phyloP scores from a whole-genome alignment of 805 yeast genomes.

The Starmerella potacharoeniae region DNA sequence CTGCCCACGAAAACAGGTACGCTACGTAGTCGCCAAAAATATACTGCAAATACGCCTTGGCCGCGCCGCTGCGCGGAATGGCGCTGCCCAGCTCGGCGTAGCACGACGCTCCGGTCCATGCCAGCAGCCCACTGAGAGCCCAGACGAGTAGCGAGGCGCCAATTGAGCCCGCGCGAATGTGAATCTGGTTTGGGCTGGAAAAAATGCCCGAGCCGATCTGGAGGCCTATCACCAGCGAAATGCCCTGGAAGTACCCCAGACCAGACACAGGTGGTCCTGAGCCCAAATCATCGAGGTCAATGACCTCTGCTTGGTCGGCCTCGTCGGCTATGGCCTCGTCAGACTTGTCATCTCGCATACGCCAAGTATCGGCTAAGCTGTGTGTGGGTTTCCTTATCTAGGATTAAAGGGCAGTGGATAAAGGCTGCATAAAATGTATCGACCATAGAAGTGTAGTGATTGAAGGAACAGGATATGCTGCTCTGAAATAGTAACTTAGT shows the following conservation, averaged over 20 bases:
- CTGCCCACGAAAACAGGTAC: slow-evolving; percentile 33
- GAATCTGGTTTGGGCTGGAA: slow-evolving; percentile 34
- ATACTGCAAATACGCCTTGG: slow-evolving; percentile 32
- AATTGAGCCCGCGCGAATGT: slow-evolving; percentile 30
- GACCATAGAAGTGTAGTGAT: no score
- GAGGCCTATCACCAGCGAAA: slow-evolving; percentile 33
- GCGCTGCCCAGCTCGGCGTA: slow-evolving; percentile 34
- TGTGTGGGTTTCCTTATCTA: background rate
- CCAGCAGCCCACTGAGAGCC: slow-evolving; percentile 32
- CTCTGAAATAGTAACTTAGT: no score
- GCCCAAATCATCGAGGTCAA: background rate
- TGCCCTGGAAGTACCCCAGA: slow-evolving; percentile 28
- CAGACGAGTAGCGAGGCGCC: slow-evolving; percentile 32
- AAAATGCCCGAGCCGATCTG: slow-evolving; percentile 38
- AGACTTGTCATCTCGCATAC: background rate
- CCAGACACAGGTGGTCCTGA: background rate
- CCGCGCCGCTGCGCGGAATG: slow-evolving; percentile 33
- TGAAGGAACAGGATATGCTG: no score
- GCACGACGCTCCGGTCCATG: slow-evolving; percentile 36
- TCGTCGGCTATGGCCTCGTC: background rate
- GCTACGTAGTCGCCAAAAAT: slow-evolving; percentile 31
- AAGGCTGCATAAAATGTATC: no score
- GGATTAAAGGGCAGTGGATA: background rate
- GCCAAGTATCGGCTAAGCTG: background rate
- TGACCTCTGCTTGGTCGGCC: background rate